Percentiles rank a stretch among this genome's conserved stretches.
These are phyloP conservation scores for Flaveria sonorensis DNA, from an alignment of 129 eudicot genomes.

Conservation along the genomic window DNA sequence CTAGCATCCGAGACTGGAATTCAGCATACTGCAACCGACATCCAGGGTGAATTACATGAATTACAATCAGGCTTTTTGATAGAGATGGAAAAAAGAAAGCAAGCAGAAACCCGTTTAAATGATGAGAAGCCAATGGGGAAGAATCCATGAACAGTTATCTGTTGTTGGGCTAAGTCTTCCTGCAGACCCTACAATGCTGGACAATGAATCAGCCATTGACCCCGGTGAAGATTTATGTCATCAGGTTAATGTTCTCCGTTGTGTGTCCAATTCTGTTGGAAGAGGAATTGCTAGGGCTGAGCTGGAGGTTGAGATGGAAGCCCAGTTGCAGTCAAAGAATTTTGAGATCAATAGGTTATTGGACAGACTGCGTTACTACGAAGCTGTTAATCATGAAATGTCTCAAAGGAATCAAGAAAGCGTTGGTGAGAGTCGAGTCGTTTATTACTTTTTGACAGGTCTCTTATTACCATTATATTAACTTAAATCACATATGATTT, in stretches of 20 bases:
- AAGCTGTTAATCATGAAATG: conserved; percentile 94
- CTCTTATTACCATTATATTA: neutral
- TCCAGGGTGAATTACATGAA: conserved; percentile 74
- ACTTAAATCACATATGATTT: neutral
- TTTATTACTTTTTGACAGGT: neutral
- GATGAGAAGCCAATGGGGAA: conserved; percentile 71
- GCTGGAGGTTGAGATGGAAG: conserved; percentile 77
- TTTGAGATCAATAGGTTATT: conserved; percentile 82
- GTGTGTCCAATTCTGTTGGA: conserved; percentile 77
- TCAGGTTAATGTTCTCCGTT: conserved; percentile 67
- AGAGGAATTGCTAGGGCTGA: conserved; percentile 83
- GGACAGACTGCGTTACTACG: conserved; percentile 84
- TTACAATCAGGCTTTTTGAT: conserved; percentile 54
- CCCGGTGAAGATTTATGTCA: conserved; percentile 64
- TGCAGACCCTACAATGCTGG: conserved; percentile 46
- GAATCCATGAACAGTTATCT: conserved; percentile 59
- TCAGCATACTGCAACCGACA: conserved; percentile 48
- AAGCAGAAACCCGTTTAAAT: conserved; percentile 64
- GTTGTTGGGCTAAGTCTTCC: conserved; percentile 72
- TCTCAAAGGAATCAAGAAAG: conserved; percentile 97
- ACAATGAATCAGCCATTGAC: conserved; percentile 56
- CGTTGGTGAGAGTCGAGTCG: conserved; percentile 57
- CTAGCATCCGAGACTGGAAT: conserved; percentile 67
- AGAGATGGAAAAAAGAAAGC: conserved; percentile 86
- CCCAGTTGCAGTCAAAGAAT: conserved; percentile 73